Percentiles rank a stretch among this genome's conserved stretches.
Conservation (phyloP, 495 filamentous ascomycete genomes). For the Tuber magnatum region DNA sequence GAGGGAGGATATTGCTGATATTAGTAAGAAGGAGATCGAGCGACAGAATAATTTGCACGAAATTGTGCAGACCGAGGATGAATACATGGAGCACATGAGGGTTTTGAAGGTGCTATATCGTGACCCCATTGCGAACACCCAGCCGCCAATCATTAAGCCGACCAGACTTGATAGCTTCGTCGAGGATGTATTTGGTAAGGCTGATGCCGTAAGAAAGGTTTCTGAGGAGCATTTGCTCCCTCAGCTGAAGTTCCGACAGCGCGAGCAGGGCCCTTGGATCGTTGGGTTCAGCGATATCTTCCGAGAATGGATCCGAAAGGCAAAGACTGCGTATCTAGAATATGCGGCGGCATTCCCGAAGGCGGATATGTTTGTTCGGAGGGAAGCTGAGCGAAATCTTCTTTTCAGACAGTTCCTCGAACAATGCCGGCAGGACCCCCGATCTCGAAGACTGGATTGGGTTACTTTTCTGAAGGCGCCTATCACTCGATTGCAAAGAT, state of each 20-base stretch:
- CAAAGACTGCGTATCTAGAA: conserved; percentile 77
- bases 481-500: conserved; percentile 87
- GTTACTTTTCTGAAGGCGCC: conserved; percentile 89
- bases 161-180: conserved; percentile 71
- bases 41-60: conserved; percentile 93
- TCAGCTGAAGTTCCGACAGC: conserved; percentile 93
- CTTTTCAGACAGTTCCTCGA: conserved; percentile 83
- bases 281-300: conserved; percentile 95
- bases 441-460: conserved; percentile 83
- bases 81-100: conserved; percentile 78
- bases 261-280: conserved; percentile 93
- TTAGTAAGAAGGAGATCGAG: conserved; percentile 78
- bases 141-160: conserved; percentile 73
- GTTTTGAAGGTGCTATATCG: conserved; percentile 78
- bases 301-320: conserved; percentile 96
- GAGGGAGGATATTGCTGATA: conserved; percentile 61
- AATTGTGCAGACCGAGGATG: conserved; percentile 87
- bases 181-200: conserved; percentile 77
- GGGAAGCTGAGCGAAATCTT: conserved; percentile 75
- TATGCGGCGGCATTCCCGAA: conserved; percentile 84
- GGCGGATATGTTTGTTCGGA: conserved; percentile 73
- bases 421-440: conserved; percentile 64
- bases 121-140: conserved; percentile 64
- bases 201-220: conserved; percentile 79
- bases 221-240: conserved; percentile 92